These are phyloP conservation scores for Orbilia quercus DNA, from an alignment of 2,329 filamentous ascomycete species.

Conservation along the genomic window DNA sequence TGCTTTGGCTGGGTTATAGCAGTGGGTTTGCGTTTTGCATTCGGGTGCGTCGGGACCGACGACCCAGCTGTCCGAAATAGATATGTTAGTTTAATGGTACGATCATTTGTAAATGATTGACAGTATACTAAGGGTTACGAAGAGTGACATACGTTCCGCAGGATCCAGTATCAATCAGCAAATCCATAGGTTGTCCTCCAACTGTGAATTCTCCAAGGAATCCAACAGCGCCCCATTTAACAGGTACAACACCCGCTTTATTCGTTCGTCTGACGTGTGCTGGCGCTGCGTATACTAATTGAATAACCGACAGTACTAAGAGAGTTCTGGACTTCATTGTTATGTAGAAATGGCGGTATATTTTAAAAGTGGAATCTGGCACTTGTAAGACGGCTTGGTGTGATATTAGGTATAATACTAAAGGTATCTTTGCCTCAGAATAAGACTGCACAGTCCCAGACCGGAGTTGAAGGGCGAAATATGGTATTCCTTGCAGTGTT, in stretches of 20 bases:
- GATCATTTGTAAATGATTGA: not conserved
- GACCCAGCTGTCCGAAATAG: conserved; percentile 15
- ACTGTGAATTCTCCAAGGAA: conserved; percentile 32
- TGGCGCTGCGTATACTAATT: conserved; percentile 6
- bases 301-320: conserved; percentile 6
- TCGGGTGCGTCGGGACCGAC: conserved; percentile 17
- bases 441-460: not conserved
- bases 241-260: conserved; percentile 11
- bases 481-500: too few relatives aligned
- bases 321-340: conserved; percentile 19
- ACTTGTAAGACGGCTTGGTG: too few relatives aligned
- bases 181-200: conserved; percentile 20
- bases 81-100: not conserved
- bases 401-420: not conserved
- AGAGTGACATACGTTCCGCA: conserved; percentile 21
- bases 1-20: conserved; percentile 17
- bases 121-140: not conserved
- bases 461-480: too few relatives aligned
- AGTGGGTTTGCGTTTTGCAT: conserved; percentile 22
- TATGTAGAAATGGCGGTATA: not conserved
- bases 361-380: not conserved
- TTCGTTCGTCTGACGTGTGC: conserved; percentile 3
- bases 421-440: not conserved
- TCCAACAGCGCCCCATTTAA: conserved; percentile 20
- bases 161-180: conserved; percentile 26